Base-by-base conservation (phyloP, 495 filamentous ascomycete species). In the Podospora bellae-mahoneyi region DNA sequence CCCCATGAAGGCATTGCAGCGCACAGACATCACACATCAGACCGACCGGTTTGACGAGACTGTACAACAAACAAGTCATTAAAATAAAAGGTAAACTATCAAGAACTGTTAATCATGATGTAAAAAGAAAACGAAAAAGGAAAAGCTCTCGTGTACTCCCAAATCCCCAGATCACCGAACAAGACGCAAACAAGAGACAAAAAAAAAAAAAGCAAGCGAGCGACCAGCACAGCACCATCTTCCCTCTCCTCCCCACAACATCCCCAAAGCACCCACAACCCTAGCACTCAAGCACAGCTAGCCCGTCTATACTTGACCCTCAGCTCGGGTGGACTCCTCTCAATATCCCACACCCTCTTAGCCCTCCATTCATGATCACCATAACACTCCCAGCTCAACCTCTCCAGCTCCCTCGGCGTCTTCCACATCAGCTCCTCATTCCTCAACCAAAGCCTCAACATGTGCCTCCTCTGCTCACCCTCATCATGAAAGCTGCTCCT, bases 401-500 rank as follows among this genome's bases (percentile, higher is more conserved):
- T 28, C 59, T 72, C 67, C 13, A 77, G 48, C 56, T 62, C 69
- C 28, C 18, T n/a, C 27, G 66, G 72, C 13, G 23, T 54, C 20
- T 28, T 27, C 82, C 81, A 84, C 3, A 72, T 70, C 66, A 74
- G 67, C 18, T 76, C 68, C 64, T 83, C 76, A 32, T 82, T 79
- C 15, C 78, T 62, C 65, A 83, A 64, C 79, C 81, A 83, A 18
- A 83, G 68, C 9, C 81, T 69, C 19, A 83, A 64, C 69, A 83
- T 72, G 63, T 83, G 81, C 23, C 81, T 61, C 39, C 61, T 44
- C 6, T 32, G 0, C 1, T 26, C 44, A 32, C 28, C 57, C n/a
- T 70, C 73, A 34, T 71, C 75, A 58, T 28, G 68, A 55, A 62
- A 72, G 59, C 30, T 67, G 58, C 19, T 68, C 61, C 83, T 76